phyloP scores from a whole-genome alignment of 2,329 filamentous ascomycete species.

The Thermothelomyces thermophilus region DNA sequence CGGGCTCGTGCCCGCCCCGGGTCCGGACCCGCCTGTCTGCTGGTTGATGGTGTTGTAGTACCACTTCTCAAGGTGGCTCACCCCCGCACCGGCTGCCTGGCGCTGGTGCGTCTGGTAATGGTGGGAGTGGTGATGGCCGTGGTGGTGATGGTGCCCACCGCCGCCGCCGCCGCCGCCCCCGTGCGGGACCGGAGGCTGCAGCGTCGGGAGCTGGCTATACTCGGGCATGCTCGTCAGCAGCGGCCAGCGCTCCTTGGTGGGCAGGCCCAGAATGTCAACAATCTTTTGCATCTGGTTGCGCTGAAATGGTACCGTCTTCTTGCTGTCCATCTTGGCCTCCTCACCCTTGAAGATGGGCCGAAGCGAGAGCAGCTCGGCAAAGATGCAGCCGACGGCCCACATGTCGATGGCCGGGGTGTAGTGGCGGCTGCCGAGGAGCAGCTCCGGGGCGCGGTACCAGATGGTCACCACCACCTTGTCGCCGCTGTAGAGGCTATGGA shows the following conservation, averaged over 20 bases:
- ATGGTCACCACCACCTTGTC: slow-evolving; percentile 99
- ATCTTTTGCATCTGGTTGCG: slow-evolving; percentile 99
- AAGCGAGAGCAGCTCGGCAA: slow-evolving; percentile 84
- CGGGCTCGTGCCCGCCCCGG: slow-evolving; percentile 34
- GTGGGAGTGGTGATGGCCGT: slow-evolving; percentile 43
- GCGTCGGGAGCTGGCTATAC: slow-evolving; percentile 60
- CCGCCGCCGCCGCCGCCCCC: slow-evolving; percentile 28
- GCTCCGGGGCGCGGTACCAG: slow-evolving; percentile 94
- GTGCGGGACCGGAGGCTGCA: slow-evolving; percentile 47
- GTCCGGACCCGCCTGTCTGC: slow-evolving; percentile 42
- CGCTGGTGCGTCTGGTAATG: slow-evolving; percentile 31
- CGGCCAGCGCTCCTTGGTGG: slow-evolving; percentile 84
- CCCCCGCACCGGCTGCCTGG: slow-evolving; percentile 24
- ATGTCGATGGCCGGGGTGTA: slow-evolving; percentile 96
- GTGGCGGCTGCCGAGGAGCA: slow-evolving; percentile 86
- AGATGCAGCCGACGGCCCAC: slow-evolving; percentile 97
- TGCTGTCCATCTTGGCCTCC: slow-evolving; percentile 97
- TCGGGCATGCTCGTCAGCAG: slow-evolving; percentile 81
- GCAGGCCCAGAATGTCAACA: slow-evolving; percentile 89
- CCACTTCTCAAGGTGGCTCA: slow-evolving; percentile 66
- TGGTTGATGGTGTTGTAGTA: slow-evolving; percentile 65
- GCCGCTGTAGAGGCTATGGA: slow-evolving; percentile 84
- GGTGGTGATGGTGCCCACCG: slow-evolving; percentile 32
- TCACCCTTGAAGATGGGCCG: slow-evolving; percentile 97
- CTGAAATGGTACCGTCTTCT: slow-evolving; percentile 96